Percentiles rank a stretch among this genome's conserved stretches.
Evolutionary conservation across 2,329 filamentous ascomycete species (phyloP).

Genomic region (Aspergillus viridinutans): DNA sequence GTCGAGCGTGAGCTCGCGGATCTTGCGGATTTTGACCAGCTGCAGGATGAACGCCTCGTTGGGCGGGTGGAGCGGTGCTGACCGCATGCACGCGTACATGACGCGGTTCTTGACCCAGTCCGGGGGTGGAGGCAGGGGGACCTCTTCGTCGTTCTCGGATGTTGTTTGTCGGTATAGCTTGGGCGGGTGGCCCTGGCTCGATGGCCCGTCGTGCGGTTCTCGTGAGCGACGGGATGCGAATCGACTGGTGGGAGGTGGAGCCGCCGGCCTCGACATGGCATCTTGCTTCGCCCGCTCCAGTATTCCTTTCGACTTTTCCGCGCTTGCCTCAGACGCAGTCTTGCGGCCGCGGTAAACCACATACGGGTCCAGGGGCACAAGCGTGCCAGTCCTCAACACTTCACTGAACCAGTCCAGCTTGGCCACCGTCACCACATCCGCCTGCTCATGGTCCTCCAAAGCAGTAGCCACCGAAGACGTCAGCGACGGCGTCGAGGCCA

Average conservation of each 20-base stretch:
- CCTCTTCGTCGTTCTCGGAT: constrained; percentile 65
- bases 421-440: constrained; percentile 46
- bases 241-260: not conserved
- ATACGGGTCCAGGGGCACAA: constrained; percentile 47
- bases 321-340: constrained; percentile 17
- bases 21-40: constrained; percentile 68
- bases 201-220: constrained; percentile 15
- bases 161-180: constrained; percentile 66
- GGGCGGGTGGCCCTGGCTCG: constrained; percentile 30
- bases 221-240: constrained; percentile 18
- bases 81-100: constrained; percentile 75
- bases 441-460: constrained; percentile 1
- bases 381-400: constrained; percentile 40
- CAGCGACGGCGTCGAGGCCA: not conserved
- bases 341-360: constrained; percentile 50
- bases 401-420: constrained; percentile 52
- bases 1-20: constrained; percentile 68
- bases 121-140: constrained; percentile 61
- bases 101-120: constrained; percentile 62
- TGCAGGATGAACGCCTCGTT: constrained; percentile 72
- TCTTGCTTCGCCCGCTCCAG: constrained; percentile 53
- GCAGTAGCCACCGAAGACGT: not conserved
- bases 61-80: constrained; percentile 63
- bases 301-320: constrained; percentile 32
- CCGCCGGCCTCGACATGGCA: constrained; percentile 20